Base-by-base conservation (phyloP, 352 stramenopile species). In the Pythium biforme region DNA sequence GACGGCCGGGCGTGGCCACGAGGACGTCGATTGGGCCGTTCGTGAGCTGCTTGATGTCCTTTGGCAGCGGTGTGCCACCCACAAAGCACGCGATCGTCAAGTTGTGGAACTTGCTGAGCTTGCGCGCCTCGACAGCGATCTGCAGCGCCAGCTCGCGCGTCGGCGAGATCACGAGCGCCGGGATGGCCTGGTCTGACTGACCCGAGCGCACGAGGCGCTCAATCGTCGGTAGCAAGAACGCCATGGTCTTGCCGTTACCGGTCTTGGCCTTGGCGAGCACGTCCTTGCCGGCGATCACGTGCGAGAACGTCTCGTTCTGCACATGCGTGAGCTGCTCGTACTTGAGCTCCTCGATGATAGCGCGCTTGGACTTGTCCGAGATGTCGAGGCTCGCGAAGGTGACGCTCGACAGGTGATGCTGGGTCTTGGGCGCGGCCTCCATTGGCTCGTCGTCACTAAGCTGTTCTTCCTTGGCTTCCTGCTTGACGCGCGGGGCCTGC, bases 1-100 rank as follows among this genome's bases (percentile, higher is more conserved):
- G 78, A 62, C 97, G 84, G 14, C 97, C 97, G 3, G 97, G 97
- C 5, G 97, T 99, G 9, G 95, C 96, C 31, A 99, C 93, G 5
- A 99, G 72, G 55, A 99, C 93, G 70, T 99, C 86, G 31, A 96
- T 75, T 9, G 39, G 50, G 45, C 54, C 63, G 26, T 59, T 64
- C 3, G 62, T 73, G n/a, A 93, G 69, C 34, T 61, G 51, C 59
- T 72, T 65, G 7, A 69, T 53, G 49, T 91, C 83, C 55, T 87
- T 79, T 49, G 83, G 79, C 46, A 98, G 92, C 46, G 91, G 95
- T 3, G 79, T 96, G n/a, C 96, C 96, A 10, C 96, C 96, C 56
- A 90, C 76, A 49, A 92, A 88, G 64, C 77, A 93, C 14, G 69
- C 67, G 9, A 86, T 71, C 26, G 71, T 68, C 47, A 95, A 43